Evolutionary conservation across 2,329 filamentous ascomycete species (phyloP).

Genomic region (Paracamarosporium sp.): DNA sequence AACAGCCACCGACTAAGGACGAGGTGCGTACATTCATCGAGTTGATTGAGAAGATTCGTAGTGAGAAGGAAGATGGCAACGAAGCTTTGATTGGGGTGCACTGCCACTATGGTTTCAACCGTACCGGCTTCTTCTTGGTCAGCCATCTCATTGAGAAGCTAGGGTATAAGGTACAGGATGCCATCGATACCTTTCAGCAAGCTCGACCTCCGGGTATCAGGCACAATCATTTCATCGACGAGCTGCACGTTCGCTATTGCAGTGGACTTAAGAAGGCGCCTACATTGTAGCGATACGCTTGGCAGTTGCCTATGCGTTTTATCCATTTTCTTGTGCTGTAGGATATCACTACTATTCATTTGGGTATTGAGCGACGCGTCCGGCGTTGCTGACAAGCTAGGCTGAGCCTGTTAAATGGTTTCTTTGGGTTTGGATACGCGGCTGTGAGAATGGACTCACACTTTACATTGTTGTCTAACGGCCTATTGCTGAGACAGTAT

Average conservation of each 20-base stretch:
- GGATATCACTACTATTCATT: not conserved
- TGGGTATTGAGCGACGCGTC: slow-evolving; percentile 3
- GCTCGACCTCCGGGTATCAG: slow-evolving; percentile 82
- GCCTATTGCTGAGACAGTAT: not conserved
- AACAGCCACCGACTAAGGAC: slow-evolving; percentile 76
- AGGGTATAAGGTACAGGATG: slow-evolving; percentile 74
- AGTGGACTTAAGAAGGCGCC: slow-evolving; percentile 52
- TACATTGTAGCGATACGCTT: slow-evolving; percentile 22
- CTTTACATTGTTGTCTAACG: not conserved
- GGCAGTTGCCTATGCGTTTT: not conserved
- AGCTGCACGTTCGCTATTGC: slow-evolving; percentile 79
- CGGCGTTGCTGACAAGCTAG: slow-evolving; percentile 1
- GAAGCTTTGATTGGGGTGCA: slow-evolving; percentile 75
- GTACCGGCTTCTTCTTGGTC: slow-evolving; percentile 89
- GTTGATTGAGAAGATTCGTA: slow-evolving; percentile 58
- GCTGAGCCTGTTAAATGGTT: not conserved
- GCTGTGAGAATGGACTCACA: not conserved
- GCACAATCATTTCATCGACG: slow-evolving; percentile 87
- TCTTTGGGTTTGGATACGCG: not conserved
- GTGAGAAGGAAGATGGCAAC: slow-evolving; percentile 48
- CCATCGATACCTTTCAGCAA: slow-evolving; percentile 77
- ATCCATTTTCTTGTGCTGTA: not conserved
- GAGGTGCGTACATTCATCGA: slow-evolving; percentile 67
- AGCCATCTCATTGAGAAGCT: slow-evolving; percentile 88
- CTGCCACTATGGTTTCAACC: slow-evolving; percentile 95